Conservation (phyloP, 768 basidiomycete genomes). For the Boletus rex-veris region DNA sequence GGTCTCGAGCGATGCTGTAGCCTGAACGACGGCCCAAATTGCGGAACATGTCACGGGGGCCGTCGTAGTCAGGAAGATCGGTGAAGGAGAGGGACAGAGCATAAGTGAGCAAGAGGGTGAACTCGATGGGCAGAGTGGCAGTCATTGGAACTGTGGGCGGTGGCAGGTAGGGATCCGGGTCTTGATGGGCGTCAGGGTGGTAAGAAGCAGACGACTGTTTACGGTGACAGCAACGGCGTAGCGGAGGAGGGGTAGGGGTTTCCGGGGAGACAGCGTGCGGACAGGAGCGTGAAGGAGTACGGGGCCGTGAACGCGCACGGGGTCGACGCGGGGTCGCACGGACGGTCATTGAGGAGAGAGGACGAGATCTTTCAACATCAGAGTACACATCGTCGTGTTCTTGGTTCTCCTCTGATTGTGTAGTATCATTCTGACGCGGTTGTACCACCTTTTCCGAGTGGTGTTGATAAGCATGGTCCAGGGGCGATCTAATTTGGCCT, state of each 20-base stretch:
- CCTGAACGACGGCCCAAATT: conserved; percentile 53
- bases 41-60: conserved; percentile 69
- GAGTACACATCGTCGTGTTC: conserved; percentile 13
- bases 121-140: conserved; percentile 74
- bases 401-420: conserved; percentile 3
- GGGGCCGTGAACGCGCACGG: conserved; percentile 17
- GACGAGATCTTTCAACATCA: conserved; percentile 15
- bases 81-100: conserved; percentile 81
- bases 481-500: conserved; percentile 54
- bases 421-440: neutral
- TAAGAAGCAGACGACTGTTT: conserved; percentile 18
- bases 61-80: conserved; percentile 86
- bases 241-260: conserved; percentile 18
- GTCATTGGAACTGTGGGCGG: conserved; percentile 52
- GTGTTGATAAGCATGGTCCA: conserved; percentile 12
- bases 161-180: conserved; percentile 6
- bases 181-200: conserved; percentile 13
- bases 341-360: conserved; percentile 4
- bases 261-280: conserved; percentile 10
- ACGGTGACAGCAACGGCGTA: conserved; percentile 15
- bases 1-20: conserved; percentile 75
- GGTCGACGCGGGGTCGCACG: conserved; percentile 10
- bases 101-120: conserved; percentile 75
- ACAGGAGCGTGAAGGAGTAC: conserved; percentile 14
- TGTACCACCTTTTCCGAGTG: conserved; percentile 2